Base-by-base conservation (phyloP, 768 basidiomycete genomes). In the Galerina sulciceps region DNA sequence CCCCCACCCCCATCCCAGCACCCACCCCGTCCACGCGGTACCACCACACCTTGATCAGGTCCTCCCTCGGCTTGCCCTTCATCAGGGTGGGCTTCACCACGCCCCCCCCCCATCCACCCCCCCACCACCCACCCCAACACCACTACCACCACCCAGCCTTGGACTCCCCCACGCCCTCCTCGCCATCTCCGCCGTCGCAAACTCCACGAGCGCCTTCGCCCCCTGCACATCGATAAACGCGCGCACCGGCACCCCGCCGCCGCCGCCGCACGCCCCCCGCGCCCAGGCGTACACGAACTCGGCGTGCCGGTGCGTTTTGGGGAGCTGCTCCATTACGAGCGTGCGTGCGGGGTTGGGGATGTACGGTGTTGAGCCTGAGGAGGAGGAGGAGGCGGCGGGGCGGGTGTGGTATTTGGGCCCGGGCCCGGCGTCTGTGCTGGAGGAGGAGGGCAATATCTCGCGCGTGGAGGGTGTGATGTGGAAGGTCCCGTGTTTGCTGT, bases 291-390 rank as follows among this genome's bases (percentile, higher is more conserved):
- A 72, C 35, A 81, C 69, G 62, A 76, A 85, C 20, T 75, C 73
- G 4, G 61, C 63, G 4, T 71, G 76, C 44, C 84, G 80, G 61
- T 78, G 74, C 3, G 75, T 66, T 58, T 82, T 83, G 1, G 85
- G 85, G 5, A 87, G 70, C 52, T 80, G 78, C 60, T 86, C 84
- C 71, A 87, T 78, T 22, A 87, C 81, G 26, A 87, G 69, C 1
- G 85, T 83, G 13, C 81, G 75, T 2, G 79, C 71, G 5, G 80
- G 80, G 60, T 80, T 79, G 41, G 84, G 83, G 10, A 72, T 68
- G 58, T 82, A 80, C 3, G 49, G 0, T 66, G 50, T 31, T 0
- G 26, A 31, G 0, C 5, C 26, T 53, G 22, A 10, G 17, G 42
- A 10, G 42, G 10, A 2, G 42, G 26, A 31, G 54, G 22, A 10